Percentiles rank a stretch among this genome's conserved stretches.
Evolutionary conservation across 2,329 filamentous ascomycete species (phyloP).

Genomic region (Albifimbria verrucaria): DNA sequence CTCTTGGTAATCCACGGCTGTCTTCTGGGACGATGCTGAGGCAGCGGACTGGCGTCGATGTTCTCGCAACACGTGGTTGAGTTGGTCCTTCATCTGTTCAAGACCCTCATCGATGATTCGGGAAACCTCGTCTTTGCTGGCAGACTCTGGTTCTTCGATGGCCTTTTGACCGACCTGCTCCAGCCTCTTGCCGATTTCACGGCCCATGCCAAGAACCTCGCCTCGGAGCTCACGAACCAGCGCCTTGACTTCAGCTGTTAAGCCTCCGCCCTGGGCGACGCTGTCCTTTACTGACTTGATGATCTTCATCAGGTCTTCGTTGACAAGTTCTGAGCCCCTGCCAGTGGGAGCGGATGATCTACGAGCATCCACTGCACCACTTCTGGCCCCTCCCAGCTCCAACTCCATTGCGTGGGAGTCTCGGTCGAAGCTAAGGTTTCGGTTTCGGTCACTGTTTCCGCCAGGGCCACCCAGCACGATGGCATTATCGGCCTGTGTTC

Average conservation of each 20-base stretch:
- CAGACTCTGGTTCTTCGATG: slow-evolving; percentile 45
- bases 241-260: slow-evolving; percentile 89
- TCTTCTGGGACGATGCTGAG: slow-evolving; percentile 58
- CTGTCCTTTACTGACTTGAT: slow-evolving; percentile 89
- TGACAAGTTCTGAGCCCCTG: slow-evolving; percentile 54
- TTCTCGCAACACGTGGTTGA: slow-evolving; percentile 76
- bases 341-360: slow-evolving; percentile 41
- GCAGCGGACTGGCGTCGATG: slow-evolving; percentile 66
- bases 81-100: slow-evolving; percentile 76
- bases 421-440: slow-evolving; percentile 40
- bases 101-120: slow-evolving; percentile 78
- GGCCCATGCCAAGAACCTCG: slow-evolving; percentile 91
- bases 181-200: slow-evolving; percentile 84
- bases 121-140: slow-evolving; percentile 66
- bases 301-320: slow-evolving; percentile 77
- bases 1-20: slow-evolving; percentile 71
- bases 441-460: slow-evolving; percentile 14
- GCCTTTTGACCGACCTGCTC: slow-evolving; percentile 58
- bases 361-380: slow-evolving; percentile 36
- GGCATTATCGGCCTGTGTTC: slow-evolving; percentile 42
- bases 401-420: slow-evolving; percentile 28
- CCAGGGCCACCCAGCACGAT: slow-evolving; percentile 27
- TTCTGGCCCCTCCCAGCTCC: slow-evolving; percentile 27
- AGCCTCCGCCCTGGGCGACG: slow-evolving; percentile 79
- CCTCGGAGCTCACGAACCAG: slow-evolving; percentile 85